phyloP scores from a whole-genome alignment of 1,284 basidiomycete species.

The Leucoagaricus sp. region DNA sequence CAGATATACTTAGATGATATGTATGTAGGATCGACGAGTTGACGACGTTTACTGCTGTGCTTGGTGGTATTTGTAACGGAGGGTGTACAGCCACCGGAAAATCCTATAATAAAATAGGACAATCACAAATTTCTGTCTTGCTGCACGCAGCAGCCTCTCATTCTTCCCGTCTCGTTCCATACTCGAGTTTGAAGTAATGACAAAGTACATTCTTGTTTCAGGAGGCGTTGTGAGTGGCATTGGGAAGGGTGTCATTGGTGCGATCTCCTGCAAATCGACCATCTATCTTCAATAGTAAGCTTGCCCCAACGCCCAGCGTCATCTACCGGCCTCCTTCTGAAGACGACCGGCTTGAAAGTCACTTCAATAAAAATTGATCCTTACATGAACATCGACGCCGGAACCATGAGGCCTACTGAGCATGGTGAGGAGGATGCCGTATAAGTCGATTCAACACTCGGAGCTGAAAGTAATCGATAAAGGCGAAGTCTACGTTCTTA shows the following conservation, averaged over 20 bases:
- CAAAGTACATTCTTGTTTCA: conserved; percentile 90
- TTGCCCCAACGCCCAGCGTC: conserved; percentile 65
- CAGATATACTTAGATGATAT: no score
- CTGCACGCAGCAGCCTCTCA: conserved; percentile 2
- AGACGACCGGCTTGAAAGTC: conserved; percentile 94
- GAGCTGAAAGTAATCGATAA: neutral
- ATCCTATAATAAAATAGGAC: neutral
- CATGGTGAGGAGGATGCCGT: conserved; percentile 67
- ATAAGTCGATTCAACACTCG: neutral
- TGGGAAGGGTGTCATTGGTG: conserved; percentile 94
- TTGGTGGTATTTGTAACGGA: neutral
- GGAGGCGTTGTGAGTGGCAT: conserved; percentile 94
- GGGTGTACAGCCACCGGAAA: conserved; percentile 4
- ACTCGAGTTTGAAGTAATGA: conserved; percentile 45
- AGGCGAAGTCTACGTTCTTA: conserved; percentile 98
- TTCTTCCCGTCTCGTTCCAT: neutral
- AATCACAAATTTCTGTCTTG: conserved; percentile 8
- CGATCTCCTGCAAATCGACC: conserved; percentile 29
- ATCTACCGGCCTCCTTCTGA: conserved; percentile 94
- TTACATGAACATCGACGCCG: conserved; percentile 99
- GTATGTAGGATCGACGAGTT: no score
- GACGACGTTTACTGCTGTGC: no score
- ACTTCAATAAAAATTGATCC: conserved; percentile 99
- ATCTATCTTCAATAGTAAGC: conserved; percentile 10
- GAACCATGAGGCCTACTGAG: conserved; percentile 98